Evolutionary conservation across 345 rosid genomes (phyloP).

Genomic region (Durio zibethinus): DNA sequence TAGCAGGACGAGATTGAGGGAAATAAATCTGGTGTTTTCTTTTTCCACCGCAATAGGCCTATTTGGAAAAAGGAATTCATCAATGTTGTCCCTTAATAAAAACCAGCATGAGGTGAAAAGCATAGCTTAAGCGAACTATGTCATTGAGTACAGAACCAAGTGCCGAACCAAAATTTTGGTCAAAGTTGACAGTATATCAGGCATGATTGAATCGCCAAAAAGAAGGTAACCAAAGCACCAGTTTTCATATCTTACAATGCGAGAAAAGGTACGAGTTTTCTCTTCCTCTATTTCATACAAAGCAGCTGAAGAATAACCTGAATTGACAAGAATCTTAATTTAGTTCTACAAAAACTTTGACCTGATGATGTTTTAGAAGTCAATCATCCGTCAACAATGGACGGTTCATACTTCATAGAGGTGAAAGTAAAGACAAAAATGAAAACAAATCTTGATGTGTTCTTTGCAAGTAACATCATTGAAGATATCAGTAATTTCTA

Average conservation of each 20-base stretch:
- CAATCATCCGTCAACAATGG: conserved; percentile 32
- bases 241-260: conserved; percentile 43
- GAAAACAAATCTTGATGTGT: conserved; percentile 37
- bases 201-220: too few relatives aligned
- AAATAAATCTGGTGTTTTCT: too few relatives aligned
- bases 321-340: background rate
- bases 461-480: conserved; percentile 20
- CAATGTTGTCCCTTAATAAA: too few relatives aligned
- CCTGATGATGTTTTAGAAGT: conserved; percentile 14
- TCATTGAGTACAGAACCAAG: too few relatives aligned
- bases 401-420: conserved; percentile 27
- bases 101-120: too few relatives aligned
- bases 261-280: conserved; percentile 38
- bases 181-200: too few relatives aligned
- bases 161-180: too few relatives aligned
- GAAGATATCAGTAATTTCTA: conserved; percentile 28
- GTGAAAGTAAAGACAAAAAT: conserved; percentile 19
- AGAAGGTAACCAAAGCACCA: too few relatives aligned
- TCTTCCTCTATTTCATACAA: background rate
- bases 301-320: background rate
- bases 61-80: too few relatives aligned
- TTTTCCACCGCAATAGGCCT: too few relatives aligned
- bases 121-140: too few relatives aligned
- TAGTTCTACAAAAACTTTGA: background rate
- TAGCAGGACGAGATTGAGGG: too few relatives aligned